Evolutionary conservation across 176 grass and related monocot species (phyloP).

Genomic region (Alloteropsis semialata): DNA sequence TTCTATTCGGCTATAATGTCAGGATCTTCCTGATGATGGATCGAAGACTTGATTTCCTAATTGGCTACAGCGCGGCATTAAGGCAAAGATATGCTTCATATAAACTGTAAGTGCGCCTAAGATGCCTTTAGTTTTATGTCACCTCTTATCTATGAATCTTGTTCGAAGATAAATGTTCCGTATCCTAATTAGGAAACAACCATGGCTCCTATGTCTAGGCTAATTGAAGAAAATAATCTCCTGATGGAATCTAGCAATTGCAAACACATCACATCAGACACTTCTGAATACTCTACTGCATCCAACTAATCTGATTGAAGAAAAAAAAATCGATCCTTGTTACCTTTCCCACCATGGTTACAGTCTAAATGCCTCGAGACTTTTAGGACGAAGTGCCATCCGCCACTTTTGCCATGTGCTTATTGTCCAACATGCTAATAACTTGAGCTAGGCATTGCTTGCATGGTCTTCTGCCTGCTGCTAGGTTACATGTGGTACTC

Average conservation of each 20-base stretch:
- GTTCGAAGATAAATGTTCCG: conserved; percentile 28
- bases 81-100: conserved; percentile 38
- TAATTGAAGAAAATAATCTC: conserved; percentile 31
- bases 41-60: conserved; percentile 23
- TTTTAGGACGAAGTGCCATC: conserved; percentile 14
- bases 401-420: conserved; percentile 14
- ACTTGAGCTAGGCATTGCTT: conserved; percentile 23
- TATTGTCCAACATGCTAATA: conserved; percentile 15
- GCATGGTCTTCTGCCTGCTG: conserved; percentile 24
- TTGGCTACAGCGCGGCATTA: conserved; percentile 25
- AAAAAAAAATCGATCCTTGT: background rate
- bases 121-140: conserved; percentile 32
- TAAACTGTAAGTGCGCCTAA: conserved; percentile 43
- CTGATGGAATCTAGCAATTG: conserved; percentile 8
- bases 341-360: background rate
- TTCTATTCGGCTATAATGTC: conserved; percentile 34
- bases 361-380: background rate
- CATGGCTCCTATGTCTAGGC: background rate
- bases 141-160: conserved; percentile 31
- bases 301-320: conserved; percentile 1
- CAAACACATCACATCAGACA: background rate
- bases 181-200: conserved; percentile 37
- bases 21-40: conserved; percentile 21
- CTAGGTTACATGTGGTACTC: conserved; percentile 18
- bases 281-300: background rate